These are phyloP conservation scores for Tolypocladium sp. DNA, from an alignment of 2,329 filamentous ascomycete genomes.

Conservation along the genomic window DNA sequence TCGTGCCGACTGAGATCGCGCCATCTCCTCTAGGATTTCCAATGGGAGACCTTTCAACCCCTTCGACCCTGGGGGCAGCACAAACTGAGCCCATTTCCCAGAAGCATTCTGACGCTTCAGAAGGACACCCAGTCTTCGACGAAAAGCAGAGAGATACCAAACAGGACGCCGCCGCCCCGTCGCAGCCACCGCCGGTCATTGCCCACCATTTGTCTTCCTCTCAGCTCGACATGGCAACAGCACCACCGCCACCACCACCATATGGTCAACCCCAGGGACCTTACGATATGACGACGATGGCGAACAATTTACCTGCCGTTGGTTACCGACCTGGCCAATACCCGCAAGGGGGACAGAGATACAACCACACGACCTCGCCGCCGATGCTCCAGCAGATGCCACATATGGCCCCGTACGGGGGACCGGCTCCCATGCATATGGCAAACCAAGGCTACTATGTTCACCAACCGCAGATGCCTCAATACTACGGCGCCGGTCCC, in stretches of 20 bases:
- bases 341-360: constrained; percentile 23
- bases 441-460: constrained; percentile 37
- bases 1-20: neutral
- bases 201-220: constrained; percentile 29
- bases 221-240: constrained; percentile 32
- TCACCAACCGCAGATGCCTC: constrained; percentile 33
- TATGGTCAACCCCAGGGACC: constrained; percentile 14
- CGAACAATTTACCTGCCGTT: constrained; percentile 31
- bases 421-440: constrained; percentile 27
- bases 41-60: constrained; percentile 25
- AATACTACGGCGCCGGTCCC: constrained; percentile 32
- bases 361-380: constrained; percentile 23
- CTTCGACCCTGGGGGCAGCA: constrained; percentile 9
- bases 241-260: constrained; percentile 11
- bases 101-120: neutral
- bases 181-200: neutral
- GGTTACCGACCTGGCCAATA: constrained; percentile 30
- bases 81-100: constrained; percentile 8
- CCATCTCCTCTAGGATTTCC: constrained; percentile 3
- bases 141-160: neutral
- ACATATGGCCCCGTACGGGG: constrained; percentile 31
- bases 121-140: neutral
- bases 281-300: constrained; percentile 40
- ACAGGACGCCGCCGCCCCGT: neutral
- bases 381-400: constrained; percentile 26